Percentiles rank a stretch among this genome's conserved stretches.
These are phyloP conservation scores for Adiantum capillusveneris DNA, from an alignment of 75 land plant genomes.

Conservation along the genomic window DNA sequence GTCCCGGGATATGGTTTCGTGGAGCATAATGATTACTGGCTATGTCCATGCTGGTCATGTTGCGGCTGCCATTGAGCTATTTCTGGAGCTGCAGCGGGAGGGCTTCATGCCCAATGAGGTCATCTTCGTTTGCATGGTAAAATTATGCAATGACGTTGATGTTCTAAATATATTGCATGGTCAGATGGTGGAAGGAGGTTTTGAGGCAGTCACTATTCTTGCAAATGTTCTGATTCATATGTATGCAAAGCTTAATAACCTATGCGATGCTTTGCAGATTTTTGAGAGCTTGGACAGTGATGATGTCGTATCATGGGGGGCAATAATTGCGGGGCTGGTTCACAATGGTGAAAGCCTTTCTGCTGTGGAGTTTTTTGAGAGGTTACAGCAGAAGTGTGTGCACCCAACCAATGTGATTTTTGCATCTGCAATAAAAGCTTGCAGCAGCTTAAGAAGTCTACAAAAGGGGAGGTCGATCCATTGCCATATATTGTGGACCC, in stretches of 20 bases:
- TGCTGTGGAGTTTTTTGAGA: not conserved
- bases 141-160: not conserved
- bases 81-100: not conserved
- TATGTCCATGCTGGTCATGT: slow-evolving; percentile 1
- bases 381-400: not conserved
- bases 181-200: not conserved
- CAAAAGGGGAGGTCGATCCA: slow-evolving; percentile 5
- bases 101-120: slow-evolving; percentile 2
- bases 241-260: not conserved
- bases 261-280: not conserved
- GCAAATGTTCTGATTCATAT: slow-evolving; percentile 5
- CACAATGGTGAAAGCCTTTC: not conserved
- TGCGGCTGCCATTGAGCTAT: not conserved
- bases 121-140: not conserved
- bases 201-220: not conserved
- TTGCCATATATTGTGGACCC: not conserved
- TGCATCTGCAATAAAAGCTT: slow-evolving; percentile 1
- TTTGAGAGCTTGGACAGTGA: not conserved
- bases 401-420: not conserved
- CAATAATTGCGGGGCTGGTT: not conserved
- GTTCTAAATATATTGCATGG: not conserved
- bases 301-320: slow-evolving; percentile 7
- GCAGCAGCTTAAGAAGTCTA: slow-evolving; percentile 3
- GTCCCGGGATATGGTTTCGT: slow-evolving; percentile 39
- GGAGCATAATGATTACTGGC: slow-evolving; percentile 30